Percentiles rank a stretch among this genome's conserved stretches.
phyloP scores from a whole-genome alignment of 2,329 filamentous ascomycete genomes.

The Fusarium paranaense region DNA sequence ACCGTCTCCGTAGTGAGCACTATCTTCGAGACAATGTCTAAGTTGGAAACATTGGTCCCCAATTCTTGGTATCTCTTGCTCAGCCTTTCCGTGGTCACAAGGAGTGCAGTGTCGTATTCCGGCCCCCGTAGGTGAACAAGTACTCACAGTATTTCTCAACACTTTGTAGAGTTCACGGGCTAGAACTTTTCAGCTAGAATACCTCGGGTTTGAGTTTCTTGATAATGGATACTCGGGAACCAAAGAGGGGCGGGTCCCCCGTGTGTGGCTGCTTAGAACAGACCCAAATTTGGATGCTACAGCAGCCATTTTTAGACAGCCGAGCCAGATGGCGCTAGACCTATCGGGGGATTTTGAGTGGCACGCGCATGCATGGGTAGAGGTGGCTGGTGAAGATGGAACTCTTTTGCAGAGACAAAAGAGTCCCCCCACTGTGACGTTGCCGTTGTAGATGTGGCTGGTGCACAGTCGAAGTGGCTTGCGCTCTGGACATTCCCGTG shows the following conservation, averaged over 20 bases:
- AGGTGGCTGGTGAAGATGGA: constrained; percentile 32
- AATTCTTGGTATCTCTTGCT: background rate
- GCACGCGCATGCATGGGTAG: background rate
- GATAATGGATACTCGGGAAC: background rate
- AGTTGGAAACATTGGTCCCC: background rate
- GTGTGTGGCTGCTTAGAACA: constrained; percentile 32
- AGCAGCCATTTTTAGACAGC: constrained; percentile 25
- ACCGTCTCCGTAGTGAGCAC: background rate
- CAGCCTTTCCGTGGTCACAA: background rate
- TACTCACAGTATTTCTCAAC: constrained; percentile 30
- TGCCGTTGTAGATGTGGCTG: constrained; percentile 18
- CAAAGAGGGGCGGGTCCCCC: constrained; percentile 10
- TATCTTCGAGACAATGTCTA: constrained; percentile 10
- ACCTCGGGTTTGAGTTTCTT: constrained; percentile 5
- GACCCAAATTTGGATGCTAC: constrained; percentile 37
- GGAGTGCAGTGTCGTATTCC: background rate
- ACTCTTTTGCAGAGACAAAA: background rate
- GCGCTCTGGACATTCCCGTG: background rate
- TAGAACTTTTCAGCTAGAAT: constrained; percentile 1
- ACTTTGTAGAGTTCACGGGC: constrained; percentile 18
- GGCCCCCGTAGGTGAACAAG: background rate
- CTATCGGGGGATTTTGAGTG: background rate
- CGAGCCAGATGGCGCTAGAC: constrained; percentile 26
- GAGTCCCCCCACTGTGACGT: constrained; percentile 22
- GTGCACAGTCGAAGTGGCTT: constrained; percentile 12